A percentile compares a stretch with the other conserved stretches of the same genome.
Conservation (phyloP, 495 filamentous ascomycete genomes). For the Hypoxylon trugodes region DNA sequence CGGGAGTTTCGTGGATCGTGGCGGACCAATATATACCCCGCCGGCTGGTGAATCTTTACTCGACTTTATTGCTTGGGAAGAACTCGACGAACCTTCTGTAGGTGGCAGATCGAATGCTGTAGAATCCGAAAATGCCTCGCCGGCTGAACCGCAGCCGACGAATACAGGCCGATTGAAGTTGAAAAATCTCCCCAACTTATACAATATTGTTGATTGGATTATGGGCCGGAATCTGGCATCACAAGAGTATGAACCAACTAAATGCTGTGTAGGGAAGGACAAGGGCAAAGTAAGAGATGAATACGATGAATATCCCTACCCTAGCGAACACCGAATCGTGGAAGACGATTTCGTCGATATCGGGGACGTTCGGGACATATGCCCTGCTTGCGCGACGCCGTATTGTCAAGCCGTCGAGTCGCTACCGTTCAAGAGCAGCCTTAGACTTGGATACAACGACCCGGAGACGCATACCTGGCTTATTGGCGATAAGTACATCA, state of each 20-base stretch:
- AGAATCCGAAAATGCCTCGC: background rate
- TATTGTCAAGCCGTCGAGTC: conserved; percentile 39
- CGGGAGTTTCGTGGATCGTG: conserved; percentile 18
- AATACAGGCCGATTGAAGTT: background rate
- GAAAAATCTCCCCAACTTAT: conserved; percentile 9
- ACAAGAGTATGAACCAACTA: background rate
- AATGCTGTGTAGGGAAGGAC: background rate
- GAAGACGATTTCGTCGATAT: conserved; percentile 37
- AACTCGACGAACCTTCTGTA: background rate
- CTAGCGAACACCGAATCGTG: background rate
- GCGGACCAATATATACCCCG: conserved; percentile 2
- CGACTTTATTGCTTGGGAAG: conserved; percentile 21
- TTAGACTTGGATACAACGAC: conserved; percentile 37
- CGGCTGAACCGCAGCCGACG: background rate
- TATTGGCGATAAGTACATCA: conserved; percentile 37
- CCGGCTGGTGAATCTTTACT: conserved; percentile 16
- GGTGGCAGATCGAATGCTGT: background rate
- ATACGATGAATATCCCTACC: background rate
- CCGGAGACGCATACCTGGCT: conserved; percentile 36
- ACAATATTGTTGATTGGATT: conserved; percentile 20
- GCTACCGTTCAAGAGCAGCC: conserved; percentile 36
- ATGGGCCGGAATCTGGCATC: conserved; percentile 17
- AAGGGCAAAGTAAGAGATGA: background rate
- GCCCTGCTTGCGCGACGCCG: conserved; percentile 39
- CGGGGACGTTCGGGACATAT: conserved; percentile 41